Base-by-base conservation (phyloP, 1,284 basidiomycete species). In the Irpex sp. region DNA sequence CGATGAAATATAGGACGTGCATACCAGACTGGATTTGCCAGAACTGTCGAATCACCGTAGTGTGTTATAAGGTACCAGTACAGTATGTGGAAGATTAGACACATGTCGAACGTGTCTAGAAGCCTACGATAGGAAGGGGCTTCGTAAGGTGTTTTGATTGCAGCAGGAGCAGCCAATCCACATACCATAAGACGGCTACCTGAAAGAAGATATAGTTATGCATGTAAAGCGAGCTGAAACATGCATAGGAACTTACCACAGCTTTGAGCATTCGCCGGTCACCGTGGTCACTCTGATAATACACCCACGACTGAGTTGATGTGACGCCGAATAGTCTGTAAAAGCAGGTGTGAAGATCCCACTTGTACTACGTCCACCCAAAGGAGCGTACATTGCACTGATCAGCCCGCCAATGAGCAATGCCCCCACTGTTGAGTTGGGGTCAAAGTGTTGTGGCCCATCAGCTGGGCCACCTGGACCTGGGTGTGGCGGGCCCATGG, bases 311-410 rank as follows among this genome's bases (percentile, higher is more conserved):
- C 68, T 87, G 85, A 8, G 79, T 75, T 61, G 81, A 84, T 6
- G 84, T 85, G 4, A 86, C 71, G 1, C 85, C 85, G 77, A 82
- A 87, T 9, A 87, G 71, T 26, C 85, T 87, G 56, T 31, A 8
- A 17, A 37, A 13, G 3, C 4, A 13, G 21, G 19, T 1, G 8
- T 21, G 26, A 57, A 19, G 11, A 7, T 21, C 19, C 19, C 37
- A 3, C 36, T 5, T 8, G 19, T n/a, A 26, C 21, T n/a, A 26
- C 21, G 4, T 17, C 8, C 15, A 8, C 5, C 17, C n/a, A 47
- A 7, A 33, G 4, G 17, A 9, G 62, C 69, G 36, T 54, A 73
- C 71, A 69, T 61, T n/a, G 67, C 65, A 50, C 70, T 69, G 13
- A 68, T 54, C 47, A 71, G 60, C 8, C 68, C 67, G n/a, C 71